phyloP scores from a whole-genome alignment of 2,329 filamentous ascomycete genomes.

The Colletotrichum sp. region DNA sequence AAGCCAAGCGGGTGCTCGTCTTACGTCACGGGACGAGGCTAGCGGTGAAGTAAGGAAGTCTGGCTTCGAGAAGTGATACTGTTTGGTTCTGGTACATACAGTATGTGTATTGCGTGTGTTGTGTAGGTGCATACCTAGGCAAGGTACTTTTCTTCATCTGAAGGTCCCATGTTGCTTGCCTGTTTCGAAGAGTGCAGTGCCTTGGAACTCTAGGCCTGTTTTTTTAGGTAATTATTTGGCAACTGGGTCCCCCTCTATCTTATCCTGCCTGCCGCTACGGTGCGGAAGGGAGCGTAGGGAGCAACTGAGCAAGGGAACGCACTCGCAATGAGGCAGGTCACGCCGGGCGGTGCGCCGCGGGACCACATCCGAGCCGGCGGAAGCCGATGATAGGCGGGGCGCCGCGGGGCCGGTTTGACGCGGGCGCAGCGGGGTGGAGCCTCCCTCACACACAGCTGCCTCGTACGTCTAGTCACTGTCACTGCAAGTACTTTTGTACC shows the following conservation, averaged over 20 bases:
- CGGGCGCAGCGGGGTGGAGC: neutral
- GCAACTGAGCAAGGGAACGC: neutral
- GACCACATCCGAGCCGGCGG: constrained; percentile 10
- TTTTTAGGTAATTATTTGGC: constrained; percentile 18
- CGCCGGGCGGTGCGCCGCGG: neutral
- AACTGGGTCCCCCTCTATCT: neutral
- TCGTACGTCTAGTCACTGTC: neutral
- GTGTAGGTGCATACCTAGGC: neutral
- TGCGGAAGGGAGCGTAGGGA: neutral
- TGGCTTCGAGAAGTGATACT: neutral
- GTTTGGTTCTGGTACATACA: neutral
- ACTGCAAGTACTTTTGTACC: neutral
- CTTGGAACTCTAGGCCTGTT: neutral
- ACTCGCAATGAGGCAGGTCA: constrained; percentile 5
- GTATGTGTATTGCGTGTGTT: neutral
- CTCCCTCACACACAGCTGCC: neutral
- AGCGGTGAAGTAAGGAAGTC: neutral
- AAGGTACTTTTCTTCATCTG: neutral
- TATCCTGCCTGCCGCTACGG: neutral
- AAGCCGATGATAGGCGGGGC: constrained; percentile 21
- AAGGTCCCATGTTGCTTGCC: neutral
- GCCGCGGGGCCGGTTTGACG: neutral
- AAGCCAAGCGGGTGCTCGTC: neutral
- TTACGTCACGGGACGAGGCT: constrained; percentile 14
- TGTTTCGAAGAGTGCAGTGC: neutral